Evolutionary conservation across 306 rosid genomes (phyloP).

Genomic region (Sophora flavescens): DNA sequence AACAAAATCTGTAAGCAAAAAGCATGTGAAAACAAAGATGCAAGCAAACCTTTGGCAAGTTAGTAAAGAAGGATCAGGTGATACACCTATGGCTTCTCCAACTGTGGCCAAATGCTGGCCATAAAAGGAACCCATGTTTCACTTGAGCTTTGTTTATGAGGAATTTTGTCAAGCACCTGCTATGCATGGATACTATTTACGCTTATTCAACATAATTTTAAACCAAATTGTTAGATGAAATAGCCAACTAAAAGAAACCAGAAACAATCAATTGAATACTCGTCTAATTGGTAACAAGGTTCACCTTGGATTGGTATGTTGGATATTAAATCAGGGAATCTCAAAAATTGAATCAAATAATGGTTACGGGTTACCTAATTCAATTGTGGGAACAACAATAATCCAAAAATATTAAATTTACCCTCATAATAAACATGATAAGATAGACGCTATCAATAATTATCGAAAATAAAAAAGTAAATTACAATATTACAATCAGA

Average conservation of each 20-base stretch:
- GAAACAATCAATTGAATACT: not conserved
- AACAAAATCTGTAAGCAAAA: not conserved
- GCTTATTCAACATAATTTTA: not conserved
- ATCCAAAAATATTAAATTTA: no score
- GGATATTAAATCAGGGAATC: no score
- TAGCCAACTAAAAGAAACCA: not conserved
- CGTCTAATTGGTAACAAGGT: no score
- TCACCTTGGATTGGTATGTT: no score
- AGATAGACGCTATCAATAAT: no score
- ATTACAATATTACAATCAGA: no score
- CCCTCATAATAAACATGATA: no score
- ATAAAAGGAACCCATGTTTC: constrained; percentile 66
- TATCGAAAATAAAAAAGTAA: no score
- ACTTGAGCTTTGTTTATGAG: constrained; percentile 1
- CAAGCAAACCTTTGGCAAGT: constrained; percentile 68
- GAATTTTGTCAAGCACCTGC: constrained; percentile 17
- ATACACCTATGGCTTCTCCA: constrained; percentile 58
- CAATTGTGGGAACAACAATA: no score
- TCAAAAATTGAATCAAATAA: no score
- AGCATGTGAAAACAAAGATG: not conserved
- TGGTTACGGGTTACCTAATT: no score
- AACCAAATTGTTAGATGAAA: no score
- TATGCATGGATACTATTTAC: not conserved
- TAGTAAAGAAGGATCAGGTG: constrained; percentile 64
- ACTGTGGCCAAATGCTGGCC: constrained; percentile 64